Percentiles rank a stretch among this genome's conserved stretches.
Conservation (phyloP, 768 basidiomycete species). For the Leccinum longicurvipes region DNA sequence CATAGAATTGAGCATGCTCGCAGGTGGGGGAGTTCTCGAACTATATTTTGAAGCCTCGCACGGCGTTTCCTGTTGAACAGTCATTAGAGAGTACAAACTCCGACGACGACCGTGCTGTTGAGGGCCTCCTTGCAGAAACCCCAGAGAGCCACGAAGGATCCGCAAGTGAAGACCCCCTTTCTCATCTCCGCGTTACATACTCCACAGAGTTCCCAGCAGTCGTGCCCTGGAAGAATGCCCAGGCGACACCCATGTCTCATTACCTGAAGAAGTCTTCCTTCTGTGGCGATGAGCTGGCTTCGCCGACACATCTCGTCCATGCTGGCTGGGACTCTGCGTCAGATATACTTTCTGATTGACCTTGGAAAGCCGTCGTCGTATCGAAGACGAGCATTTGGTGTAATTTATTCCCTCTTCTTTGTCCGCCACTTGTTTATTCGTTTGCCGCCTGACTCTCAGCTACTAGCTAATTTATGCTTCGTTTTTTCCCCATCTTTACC, state of each 20-base stretch:
- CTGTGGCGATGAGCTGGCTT: constrained; percentile 34
- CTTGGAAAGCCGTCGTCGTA: constrained; percentile 4
- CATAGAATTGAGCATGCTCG: constrained; percentile 23
- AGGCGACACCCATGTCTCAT: constrained; percentile 34
- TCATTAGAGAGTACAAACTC: constrained; percentile 35
- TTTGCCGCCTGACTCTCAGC: constrained; percentile 15
- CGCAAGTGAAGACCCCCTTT: constrained; percentile 31
- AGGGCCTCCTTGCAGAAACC: constrained; percentile 33
- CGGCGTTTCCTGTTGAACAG: constrained; percentile 28
- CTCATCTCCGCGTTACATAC: constrained; percentile 38
- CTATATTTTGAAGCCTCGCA: constrained; percentile 25
- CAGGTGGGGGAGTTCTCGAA: constrained; percentile 30
- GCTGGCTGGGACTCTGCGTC: constrained; percentile 59
- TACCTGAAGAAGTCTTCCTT: constrained; percentile 42
- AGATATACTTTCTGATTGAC: constrained; percentile 36
- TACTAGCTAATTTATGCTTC: constrained; percentile 29
- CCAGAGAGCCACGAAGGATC: constrained; percentile 27
- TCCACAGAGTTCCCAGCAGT: constrained; percentile 31
- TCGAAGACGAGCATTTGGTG: constrained; percentile 6
- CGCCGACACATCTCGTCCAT: constrained; percentile 49
- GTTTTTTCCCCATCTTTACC: constrained; percentile 7
- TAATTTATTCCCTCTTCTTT: constrained; percentile 24
- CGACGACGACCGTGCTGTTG: constrained; percentile 34
- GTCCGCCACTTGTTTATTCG: constrained; percentile 15
- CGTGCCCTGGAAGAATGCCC: constrained; percentile 34